Evolutionary conservation across 331 rosid species (phyloP).

Genomic region (Quercus phellos): DNA sequence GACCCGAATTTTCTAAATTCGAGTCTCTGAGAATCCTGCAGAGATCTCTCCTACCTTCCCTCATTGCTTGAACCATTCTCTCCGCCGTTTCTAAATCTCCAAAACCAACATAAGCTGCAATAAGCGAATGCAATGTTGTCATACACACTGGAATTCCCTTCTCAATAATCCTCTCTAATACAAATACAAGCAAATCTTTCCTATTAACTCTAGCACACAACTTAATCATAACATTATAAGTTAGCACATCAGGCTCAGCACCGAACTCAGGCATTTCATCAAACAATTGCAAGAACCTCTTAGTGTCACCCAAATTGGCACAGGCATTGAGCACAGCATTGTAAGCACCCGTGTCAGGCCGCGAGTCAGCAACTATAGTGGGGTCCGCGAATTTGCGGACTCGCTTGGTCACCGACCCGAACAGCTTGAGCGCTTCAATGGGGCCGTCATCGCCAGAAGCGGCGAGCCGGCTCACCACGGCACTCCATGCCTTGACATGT

Average conservation of each 20-base stretch:
- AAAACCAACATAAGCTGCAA: constrained; percentile 80
- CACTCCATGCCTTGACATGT: constrained; percentile 93
- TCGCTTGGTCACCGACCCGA: constrained; percentile 52
- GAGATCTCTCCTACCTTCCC: constrained; percentile 77
- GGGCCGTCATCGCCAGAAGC: constrained; percentile 60
- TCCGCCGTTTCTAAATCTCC: constrained; percentile 75
- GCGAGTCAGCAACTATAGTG: constrained; percentile 44
- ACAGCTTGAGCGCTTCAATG: constrained; percentile 55
- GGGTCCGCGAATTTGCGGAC: constrained; percentile 41
- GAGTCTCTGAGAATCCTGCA: constrained; percentile 58
- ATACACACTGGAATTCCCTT: constrained; percentile 55
- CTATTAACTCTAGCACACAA: constrained; percentile 61
- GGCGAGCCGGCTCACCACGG: constrained; percentile 76
- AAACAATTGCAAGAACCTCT: constrained; percentile 66
- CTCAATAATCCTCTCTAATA: constrained; percentile 70
- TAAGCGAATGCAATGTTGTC: constrained; percentile 70
- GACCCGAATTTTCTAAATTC: constrained; percentile 19
- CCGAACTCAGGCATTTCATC: constrained; percentile 71
- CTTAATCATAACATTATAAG: constrained; percentile 76
- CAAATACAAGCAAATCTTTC: constrained; percentile 62
- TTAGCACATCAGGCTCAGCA: constrained; percentile 64
- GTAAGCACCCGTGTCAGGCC: constrained; percentile 79
- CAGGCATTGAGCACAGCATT: constrained; percentile 88
- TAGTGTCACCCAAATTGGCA: constrained; percentile 63
- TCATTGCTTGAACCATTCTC: constrained; percentile 81